Conservation (phyloP, 2,329 filamentous ascomycete species). For the Massarina eburnea region DNA sequence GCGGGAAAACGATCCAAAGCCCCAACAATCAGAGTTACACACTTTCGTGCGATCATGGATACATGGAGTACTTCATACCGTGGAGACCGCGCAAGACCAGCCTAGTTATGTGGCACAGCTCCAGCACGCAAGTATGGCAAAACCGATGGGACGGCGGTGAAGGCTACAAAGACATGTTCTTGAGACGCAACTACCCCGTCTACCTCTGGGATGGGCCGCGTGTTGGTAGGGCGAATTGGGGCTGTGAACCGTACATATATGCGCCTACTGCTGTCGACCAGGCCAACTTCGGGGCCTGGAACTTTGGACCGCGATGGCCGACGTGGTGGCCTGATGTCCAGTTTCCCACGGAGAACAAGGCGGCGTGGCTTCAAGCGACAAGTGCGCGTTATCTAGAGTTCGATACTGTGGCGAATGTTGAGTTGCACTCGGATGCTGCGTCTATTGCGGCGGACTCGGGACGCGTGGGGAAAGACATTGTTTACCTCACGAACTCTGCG, state of each 20-base stretch:
- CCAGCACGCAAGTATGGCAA: slow-evolving; percentile 29
- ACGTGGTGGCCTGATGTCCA: slow-evolving; percentile 25
- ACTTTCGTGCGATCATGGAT: slow-evolving; percentile 31
- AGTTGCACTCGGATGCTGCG: slow-evolving; percentile 22
- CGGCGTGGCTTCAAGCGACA: slow-evolving; percentile 26
- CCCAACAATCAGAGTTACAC: slow-evolving; percentile 15
- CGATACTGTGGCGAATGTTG: slow-evolving; percentile 22
- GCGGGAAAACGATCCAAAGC: slow-evolving; percentile 17
- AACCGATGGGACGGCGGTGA: slow-evolving; percentile 29
- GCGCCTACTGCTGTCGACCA: slow-evolving; percentile 19
- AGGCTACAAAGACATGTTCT: slow-evolving; percentile 30
- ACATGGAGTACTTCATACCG: slow-evolving; percentile 32
- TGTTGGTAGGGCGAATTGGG: slow-evolving; percentile 28
- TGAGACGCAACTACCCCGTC: slow-evolving; percentile 27
- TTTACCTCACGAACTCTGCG: slow-evolving; percentile 28
- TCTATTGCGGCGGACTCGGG: slow-evolving; percentile 29
- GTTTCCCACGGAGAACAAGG: slow-evolving; percentile 19
- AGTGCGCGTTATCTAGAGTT: slow-evolving; percentile 26
- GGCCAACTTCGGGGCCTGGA: slow-evolving; percentile 26
- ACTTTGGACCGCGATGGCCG: slow-evolving; percentile 20
- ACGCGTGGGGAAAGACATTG: slow-evolving; percentile 19
- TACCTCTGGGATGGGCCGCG: slow-evolving; percentile 30
- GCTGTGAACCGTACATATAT: slow-evolving; percentile 19
- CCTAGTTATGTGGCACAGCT: slow-evolving; percentile 30
- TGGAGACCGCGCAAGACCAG: slow-evolving; percentile 22